phyloP scores from a whole-genome alignment of 352 stramenopile genomes.

The Phytophthora foliorum region DNA sequence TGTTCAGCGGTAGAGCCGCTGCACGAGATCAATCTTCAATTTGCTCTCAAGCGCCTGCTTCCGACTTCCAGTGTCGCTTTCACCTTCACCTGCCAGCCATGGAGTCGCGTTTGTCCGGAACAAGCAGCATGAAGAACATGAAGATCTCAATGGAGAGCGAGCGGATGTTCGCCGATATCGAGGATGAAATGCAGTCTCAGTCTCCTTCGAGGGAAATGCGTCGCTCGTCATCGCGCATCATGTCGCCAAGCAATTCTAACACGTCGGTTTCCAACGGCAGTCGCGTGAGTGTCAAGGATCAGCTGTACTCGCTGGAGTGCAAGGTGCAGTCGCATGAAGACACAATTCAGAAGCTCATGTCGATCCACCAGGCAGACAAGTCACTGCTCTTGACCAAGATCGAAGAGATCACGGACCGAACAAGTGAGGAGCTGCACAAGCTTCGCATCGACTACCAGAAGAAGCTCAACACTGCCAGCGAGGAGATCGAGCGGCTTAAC shows the following conservation, averaged over 20 bases:
- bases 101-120: slow-evolving; percentile 70
- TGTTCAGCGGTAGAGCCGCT: slow-evolving; percentile 21
- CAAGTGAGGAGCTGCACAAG: slow-evolving; percentile 81
- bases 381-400: slow-evolving; percentile 81
- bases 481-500: slow-evolving; percentile 87
- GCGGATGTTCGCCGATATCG: slow-evolving; percentile 82
- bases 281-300: slow-evolving; percentile 83
- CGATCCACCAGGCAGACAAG: slow-evolving; percentile 85
- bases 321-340: slow-evolving; percentile 86
- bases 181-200: slow-evolving; percentile 68
- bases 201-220: slow-evolving; percentile 68
- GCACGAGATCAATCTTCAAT: slow-evolving; percentile 36
- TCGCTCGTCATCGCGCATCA: slow-evolving; percentile 61
- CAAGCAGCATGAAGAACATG: slow-evolving; percentile 81
- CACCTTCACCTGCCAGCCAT: slow-evolving; percentile 35
- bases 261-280: slow-evolving; percentile 38
- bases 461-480: slow-evolving; percentile 82
- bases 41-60: slow-evolving; percentile 28
- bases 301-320: slow-evolving; percentile 81
- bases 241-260: slow-evolving; percentile 66
- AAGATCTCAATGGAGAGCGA: slow-evolving; percentile 87
- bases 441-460: slow-evolving; percentile 85
- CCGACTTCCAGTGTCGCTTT: slow-evolving; percentile 3
- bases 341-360: slow-evolving; percentile 88
- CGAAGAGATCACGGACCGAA: slow-evolving; percentile 84